Evolutionary conservation across 208 protist genomes (phyloP), one percentile per base, ranked within the genome.

Genomic region (Trypanosoma cruzi): DNA sequence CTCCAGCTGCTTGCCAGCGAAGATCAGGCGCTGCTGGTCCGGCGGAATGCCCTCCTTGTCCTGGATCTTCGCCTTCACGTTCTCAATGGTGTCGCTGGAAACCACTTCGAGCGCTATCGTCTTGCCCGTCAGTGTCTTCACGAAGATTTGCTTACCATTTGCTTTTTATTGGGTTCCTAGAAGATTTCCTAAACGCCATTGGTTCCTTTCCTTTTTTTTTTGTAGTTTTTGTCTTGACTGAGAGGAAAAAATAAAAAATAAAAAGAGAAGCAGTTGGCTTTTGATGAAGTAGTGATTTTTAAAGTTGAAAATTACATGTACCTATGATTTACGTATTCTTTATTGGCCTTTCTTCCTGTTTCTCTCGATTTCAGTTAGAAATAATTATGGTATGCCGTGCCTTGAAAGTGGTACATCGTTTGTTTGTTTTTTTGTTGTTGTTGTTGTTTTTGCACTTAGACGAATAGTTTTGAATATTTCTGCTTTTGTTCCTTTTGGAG

Each of bases 1-100:
- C 88, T 99, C 98, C 58, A 99, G 90, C 90, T 99, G 98, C 94
- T 99, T 99, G 70, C 96, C 96, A 37, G 94, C 95, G 72, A 97
- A 97, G 81, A 98, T 94, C 49, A 97, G 82, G 36, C 93, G 84
- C 90, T 98, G 94, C 84, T 97, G 94, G 65, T 98, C 95, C 72
- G 92, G 93, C 14, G 95, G 93, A 77, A 98, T 97, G 67, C 97
- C 96, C 90, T 99, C 98, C 94, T 99, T 99, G 87, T 99, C 97
- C 91, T 99, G 98, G 72, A 99, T 99, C 95, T 99, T 99, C 26
- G 93, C 72, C 89, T 99, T 98, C 22, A 98, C 86, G 36, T 82
- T 92, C 48, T 98, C 94, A 62, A 99, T 98, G 16, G 96, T 97
- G 90, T 98, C 96, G 36, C 84, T 93, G 18, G 85, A 68, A 72